phyloP scores from a whole-genome alignment of 2,329 filamentous ascomycete species.

The Botrytis cinerea region DNA sequence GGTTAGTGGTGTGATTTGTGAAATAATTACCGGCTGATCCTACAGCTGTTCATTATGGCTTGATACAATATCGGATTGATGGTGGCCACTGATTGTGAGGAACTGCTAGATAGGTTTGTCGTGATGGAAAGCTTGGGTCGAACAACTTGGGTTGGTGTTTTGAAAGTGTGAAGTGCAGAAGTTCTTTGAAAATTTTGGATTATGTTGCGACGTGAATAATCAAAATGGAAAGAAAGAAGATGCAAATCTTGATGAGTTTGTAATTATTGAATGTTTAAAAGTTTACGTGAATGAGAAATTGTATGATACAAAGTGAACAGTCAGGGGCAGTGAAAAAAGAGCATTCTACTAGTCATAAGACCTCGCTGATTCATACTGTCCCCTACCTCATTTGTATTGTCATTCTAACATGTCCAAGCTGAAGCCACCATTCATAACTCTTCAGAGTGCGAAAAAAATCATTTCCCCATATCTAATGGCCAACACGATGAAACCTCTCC shows the following conservation, averaged over 20 bases:
- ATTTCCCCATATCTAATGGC: background rate
- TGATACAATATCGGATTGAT: background rate
- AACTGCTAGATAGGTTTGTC: background rate
- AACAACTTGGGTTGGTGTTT: background rate
- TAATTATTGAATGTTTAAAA: background rate
- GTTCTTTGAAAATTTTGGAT: background rate
- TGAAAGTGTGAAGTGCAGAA: background rate
- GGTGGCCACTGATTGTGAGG: background rate
- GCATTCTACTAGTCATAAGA: background rate
- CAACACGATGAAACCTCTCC: background rate
- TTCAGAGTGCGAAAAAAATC: background rate
- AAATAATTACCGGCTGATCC: background rate
- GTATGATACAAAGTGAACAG: background rate
- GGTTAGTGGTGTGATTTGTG: background rate
- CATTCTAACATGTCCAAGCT: background rate
- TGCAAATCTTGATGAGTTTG: background rate
- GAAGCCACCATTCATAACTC: background rate
- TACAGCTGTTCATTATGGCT: too few relatives aligned
- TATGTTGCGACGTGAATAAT: background rate
- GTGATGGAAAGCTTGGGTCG: background rate
- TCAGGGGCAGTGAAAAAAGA: background rate
- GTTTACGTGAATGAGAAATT: background rate
- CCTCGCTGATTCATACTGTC: background rate
- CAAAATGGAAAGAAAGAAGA: background rate
- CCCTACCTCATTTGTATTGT: background rate